Conservation (phyloP, 306 rosid genomes). For the Cyclanthera cordifolia region DNA sequence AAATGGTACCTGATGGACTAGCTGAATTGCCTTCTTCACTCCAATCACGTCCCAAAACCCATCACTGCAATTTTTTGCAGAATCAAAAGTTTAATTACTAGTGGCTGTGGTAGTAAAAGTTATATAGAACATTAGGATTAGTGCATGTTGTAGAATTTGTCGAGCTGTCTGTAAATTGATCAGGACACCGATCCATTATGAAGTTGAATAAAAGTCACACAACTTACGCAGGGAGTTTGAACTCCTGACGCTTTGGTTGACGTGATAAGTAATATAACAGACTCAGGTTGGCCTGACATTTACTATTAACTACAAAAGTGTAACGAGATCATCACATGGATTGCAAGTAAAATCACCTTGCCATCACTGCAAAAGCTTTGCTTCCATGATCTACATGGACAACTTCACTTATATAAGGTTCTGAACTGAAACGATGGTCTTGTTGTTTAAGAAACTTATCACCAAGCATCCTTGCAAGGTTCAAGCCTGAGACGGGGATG, state of each 20-base stretch:
- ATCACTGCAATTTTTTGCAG: slow-evolving; percentile 44
- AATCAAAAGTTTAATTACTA: slow-evolving; percentile 9
- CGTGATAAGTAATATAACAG: no score
- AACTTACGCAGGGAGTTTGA: no score
- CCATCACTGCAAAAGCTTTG: slow-evolving; percentile 61
- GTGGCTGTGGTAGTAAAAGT: neutral
- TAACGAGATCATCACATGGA: neutral
- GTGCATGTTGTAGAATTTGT: no score
- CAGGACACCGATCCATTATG: no score
- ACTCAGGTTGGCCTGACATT: neutral
- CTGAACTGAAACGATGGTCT: slow-evolving; percentile 87
- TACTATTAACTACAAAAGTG: neutral
- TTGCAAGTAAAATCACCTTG: slow-evolving; percentile 52
- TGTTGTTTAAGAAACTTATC: slow-evolving; percentile 95
- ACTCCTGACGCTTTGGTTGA: no score
- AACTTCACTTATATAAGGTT: slow-evolving; percentile 67
- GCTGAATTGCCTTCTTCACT: slow-evolving; percentile 64
- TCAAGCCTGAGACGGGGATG: slow-evolving; percentile 52
- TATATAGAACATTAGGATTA: no score
- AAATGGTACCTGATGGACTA: slow-evolving; percentile 55
- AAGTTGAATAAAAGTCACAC: no score
- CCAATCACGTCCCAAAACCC: slow-evolving; percentile 93
- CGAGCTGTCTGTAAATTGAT: no score
- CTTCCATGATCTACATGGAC: slow-evolving; percentile 48
- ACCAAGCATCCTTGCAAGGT: slow-evolving; percentile 95